Evolutionary conservation across 306 rosid species (phyloP), one percentile per base, ranked within the genome.

Genomic region (Sicyos baderoa): DNA sequence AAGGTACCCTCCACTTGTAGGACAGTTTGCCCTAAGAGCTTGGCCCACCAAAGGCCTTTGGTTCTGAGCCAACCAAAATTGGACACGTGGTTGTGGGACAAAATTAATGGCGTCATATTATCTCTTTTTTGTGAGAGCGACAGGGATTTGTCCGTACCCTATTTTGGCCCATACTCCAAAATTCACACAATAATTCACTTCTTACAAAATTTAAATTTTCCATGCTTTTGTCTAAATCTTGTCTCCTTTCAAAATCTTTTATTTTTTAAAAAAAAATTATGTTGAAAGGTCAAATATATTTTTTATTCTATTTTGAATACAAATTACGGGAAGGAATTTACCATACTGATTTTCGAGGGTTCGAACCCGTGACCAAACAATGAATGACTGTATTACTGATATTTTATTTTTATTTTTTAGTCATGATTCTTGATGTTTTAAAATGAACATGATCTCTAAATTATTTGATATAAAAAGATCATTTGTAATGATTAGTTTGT

Each of bases 101-200:
- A 40, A 44, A 17, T 0, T 7, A 21, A 21, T 21, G 51, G 13
- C 70, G 70, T 64, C 54, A 37, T 44, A 9, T 64, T 64, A 65
- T 44, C 40, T 19, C 37, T 45, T 65, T 65, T 65, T 15, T 13
- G 2, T 21, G 71, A 65, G 12, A 10, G 40, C 9, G 71, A 65
- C 71, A 19, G 27, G 70, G 53, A 22, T 19, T 65, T 65, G 71
- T 45, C 54, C 54, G 40, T 65, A 65, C 54, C 6, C 35, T 11
- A 12, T 19, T 63, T 21, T 21, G 19, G 11, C 53, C 52, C 70
- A 42, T 40, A 17, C 10, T n/a, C 7, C 22, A 11, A 61, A 61
- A 40, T 19, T 32, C 48, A 60, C 49, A 22, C 17, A 32, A 60
- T 60, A 60, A 60, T 60, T 62, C 51, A 40, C 13, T 18, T 61